These are phyloP conservation scores for Euphorbia peplus DNA, from an alignment of 345 rosid species.

Conservation along the genomic window DNA sequence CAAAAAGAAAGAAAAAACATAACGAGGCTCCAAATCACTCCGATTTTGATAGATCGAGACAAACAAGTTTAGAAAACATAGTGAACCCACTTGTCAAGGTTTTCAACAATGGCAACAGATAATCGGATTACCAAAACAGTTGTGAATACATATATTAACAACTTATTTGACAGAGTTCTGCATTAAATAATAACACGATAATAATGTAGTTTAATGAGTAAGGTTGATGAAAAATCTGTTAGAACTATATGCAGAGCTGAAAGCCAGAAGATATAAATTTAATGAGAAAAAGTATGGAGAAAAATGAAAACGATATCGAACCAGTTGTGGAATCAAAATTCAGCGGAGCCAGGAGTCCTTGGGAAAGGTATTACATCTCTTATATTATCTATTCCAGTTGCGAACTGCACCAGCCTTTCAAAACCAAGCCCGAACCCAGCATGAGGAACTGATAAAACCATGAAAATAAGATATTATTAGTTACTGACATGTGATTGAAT, in stretches of 20 bases:
- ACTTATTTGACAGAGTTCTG: background rate
- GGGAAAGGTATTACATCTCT: conserved; percentile 96
- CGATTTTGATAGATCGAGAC: too few relatives aligned
- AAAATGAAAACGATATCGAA: background rate
- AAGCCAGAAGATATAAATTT: background rate
- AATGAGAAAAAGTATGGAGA: background rate
- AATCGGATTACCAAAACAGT: background rate
- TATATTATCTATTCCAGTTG: conserved; percentile 88
- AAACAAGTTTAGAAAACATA: too few relatives aligned
- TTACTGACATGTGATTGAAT: background rate
- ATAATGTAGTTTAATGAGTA: too few relatives aligned
- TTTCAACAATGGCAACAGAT: too few relatives aligned
- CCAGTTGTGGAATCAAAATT: conserved; percentile 42
- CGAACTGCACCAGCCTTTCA: conserved; percentile 95
- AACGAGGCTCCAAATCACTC: too few relatives aligned
- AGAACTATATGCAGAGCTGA: too few relatives aligned
- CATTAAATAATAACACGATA: too few relatives aligned
- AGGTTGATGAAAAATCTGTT: too few relatives aligned
- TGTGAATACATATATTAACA: background rate
- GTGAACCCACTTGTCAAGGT: too few relatives aligned
- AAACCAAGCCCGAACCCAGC: conserved; percentile 95
- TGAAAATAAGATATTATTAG: background rate
- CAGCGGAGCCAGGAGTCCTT: conserved; percentile 85
- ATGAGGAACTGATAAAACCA: conserved; percentile 71
- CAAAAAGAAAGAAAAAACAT: too few relatives aligned